These are phyloP conservation scores for Brettanomyces nanus DNA, from an alignment of 805 yeast species.

Conservation along the genomic window DNA sequence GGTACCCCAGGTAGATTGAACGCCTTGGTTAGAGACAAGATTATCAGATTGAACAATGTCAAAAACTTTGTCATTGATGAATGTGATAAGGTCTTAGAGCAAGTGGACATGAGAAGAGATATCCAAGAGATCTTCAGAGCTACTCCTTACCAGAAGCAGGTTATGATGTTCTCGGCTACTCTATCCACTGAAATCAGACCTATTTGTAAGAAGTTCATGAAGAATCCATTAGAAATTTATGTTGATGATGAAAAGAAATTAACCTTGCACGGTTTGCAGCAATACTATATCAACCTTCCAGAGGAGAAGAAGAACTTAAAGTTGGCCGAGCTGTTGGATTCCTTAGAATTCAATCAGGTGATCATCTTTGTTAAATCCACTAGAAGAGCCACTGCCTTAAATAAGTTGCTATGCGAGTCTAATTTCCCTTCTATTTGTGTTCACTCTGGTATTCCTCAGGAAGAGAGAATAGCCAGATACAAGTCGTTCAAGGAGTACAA, in stretches of 20 bases:
- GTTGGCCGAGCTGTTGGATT: slow-evolving; percentile 85
- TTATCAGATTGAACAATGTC: slow-evolving; percentile 76
- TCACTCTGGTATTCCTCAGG: slow-evolving; percentile 92
- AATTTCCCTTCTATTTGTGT: slow-evolving; percentile 97
- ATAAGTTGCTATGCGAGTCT: slow-evolving; percentile 80
- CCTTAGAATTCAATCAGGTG: slow-evolving; percentile 95
- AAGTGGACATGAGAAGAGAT: slow-evolving; percentile 88
- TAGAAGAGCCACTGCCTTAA: slow-evolving; percentile 85
- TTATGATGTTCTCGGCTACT: slow-evolving; percentile 98
- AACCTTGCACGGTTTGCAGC: slow-evolving; percentile 97
- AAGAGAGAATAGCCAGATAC: slow-evolving; percentile 95
- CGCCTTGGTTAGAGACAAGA: slow-evolving; percentile 88
- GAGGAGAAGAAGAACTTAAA: slow-evolving; percentile 92
- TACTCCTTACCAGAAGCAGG: slow-evolving; percentile 97
- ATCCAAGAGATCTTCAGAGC: slow-evolving; percentile 96
- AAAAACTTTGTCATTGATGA: slow-evolving; percentile 95
- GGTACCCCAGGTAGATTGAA: slow-evolving; percentile 98
- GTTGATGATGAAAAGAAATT: slow-evolving; percentile 97
- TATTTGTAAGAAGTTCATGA: slow-evolving; percentile 95
- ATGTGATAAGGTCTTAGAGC: slow-evolving; percentile 95
- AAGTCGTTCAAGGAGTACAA: slow-evolving; percentile 95
- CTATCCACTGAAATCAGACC: slow-evolving; percentile 91
- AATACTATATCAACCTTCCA: slow-evolving; percentile 81
- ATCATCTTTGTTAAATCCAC: slow-evolving; percentile 92
- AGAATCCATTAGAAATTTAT: slow-evolving; percentile 92